phyloP scores from a whole-genome alignment of 177 flowering plant genomes.

The Vitis hybrid region DNA sequence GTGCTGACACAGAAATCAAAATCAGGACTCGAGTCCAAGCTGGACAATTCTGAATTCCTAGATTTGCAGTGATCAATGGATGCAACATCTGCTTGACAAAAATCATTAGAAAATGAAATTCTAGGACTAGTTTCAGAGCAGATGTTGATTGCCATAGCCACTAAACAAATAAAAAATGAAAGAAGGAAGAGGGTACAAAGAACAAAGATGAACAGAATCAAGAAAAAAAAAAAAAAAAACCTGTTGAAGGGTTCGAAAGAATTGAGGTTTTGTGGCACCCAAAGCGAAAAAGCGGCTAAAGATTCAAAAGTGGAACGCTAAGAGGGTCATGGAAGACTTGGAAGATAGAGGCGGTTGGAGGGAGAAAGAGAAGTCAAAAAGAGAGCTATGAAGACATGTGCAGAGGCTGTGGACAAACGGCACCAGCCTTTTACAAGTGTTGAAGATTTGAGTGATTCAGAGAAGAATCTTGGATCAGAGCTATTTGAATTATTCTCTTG shows the following conservation, averaged over 20 bases:
- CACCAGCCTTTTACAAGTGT: background rate
- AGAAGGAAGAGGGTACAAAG: background rate
- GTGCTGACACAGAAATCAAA: slow-evolving; percentile 36
- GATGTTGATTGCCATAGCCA: slow-evolving; percentile 22
- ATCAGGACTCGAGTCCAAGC: slow-evolving; percentile 21
- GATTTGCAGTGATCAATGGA: slow-evolving; percentile 1
- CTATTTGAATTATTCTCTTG: slow-evolving; percentile 14
- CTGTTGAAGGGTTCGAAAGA: background rate
- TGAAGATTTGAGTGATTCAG: background rate
- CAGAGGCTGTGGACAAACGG: background rate
- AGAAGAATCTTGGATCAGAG: slow-evolving; percentile 4
- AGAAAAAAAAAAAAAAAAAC: background rate
- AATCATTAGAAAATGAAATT: slow-evolving; percentile 35
- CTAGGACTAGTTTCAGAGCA: slow-evolving; percentile 39
- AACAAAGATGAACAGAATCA: background rate
- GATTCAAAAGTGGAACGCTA: slow-evolving; percentile 14
- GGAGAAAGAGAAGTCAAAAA: slow-evolving; percentile 10
- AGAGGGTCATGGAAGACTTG: background rate
- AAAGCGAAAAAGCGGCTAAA: background rate
- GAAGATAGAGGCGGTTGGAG: slow-evolving; percentile 3
- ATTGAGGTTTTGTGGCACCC: background rate
- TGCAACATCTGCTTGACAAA: slow-evolving; percentile 12
- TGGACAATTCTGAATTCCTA: slow-evolving; percentile 10
- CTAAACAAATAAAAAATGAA: background rate
- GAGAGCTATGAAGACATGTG: background rate